Evolutionary conservation across 176 grass and related monocot species (phyloP).

Genomic region (Dactylis glomerata): DNA sequence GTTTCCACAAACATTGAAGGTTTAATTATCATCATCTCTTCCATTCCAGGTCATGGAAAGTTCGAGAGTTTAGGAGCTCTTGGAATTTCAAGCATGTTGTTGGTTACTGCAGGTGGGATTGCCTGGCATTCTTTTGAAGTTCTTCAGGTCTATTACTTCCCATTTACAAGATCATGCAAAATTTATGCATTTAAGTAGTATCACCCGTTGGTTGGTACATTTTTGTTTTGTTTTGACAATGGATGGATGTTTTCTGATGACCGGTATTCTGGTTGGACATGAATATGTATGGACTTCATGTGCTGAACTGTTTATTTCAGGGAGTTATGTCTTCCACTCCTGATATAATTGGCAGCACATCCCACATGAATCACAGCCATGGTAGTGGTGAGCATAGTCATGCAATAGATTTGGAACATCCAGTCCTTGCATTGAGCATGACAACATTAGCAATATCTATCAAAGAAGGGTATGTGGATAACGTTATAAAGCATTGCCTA

Average conservation of each 20-base stretch:
- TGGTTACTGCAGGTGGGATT: constrained; percentile 88
- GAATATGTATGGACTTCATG: constrained; percentile 15
- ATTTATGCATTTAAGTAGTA: constrained; percentile 3
- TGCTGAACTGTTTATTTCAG: constrained; percentile 45
- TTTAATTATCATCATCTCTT: constrained; percentile 18
- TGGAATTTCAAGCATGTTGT: constrained; percentile 93
- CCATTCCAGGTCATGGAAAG: constrained; percentile 82
- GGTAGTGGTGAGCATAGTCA: constrained; percentile 61
- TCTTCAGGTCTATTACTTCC: constrained; percentile 77
- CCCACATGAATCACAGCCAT: constrained; percentile 46
- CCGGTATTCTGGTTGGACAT: not conserved
- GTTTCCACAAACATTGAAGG: not conserved
- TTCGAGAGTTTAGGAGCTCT: constrained; percentile 88
- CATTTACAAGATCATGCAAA: not conserved
- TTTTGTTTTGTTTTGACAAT: not conserved
- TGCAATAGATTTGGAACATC: constrained; percentile 94
- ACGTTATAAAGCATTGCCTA: constrained; percentile 6
- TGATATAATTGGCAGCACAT: constrained; percentile 46
- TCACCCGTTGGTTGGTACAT: not conserved
- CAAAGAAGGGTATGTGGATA: constrained; percentile 83
- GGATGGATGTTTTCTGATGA: constrained; percentile 4
- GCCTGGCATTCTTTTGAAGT: constrained; percentile 99
- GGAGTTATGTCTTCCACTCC: constrained; percentile 58
- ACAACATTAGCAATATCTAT: constrained; percentile 82
- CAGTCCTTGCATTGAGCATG: constrained; percentile 78